These are phyloP conservation scores for Punctularia strigosozonata DNA, from an alignment of 768 basidiomycete species.

Conservation along the genomic window DNA sequence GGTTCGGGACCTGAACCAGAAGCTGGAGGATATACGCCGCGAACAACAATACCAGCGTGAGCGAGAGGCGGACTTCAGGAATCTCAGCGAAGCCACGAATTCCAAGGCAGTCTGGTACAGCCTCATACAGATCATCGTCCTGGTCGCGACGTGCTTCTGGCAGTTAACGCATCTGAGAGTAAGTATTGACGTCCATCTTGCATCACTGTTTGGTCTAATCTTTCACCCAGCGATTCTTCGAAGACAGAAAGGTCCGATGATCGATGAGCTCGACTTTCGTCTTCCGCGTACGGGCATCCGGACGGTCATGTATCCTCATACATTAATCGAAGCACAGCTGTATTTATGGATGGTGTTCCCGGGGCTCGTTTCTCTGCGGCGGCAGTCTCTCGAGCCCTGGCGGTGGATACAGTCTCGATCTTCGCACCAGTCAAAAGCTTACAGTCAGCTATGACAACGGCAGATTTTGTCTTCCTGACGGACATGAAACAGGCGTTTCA, in stretches of 20 bases:
- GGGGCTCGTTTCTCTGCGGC: no score
- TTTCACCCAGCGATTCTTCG: slow-evolving; percentile 60
- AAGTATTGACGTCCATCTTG: slow-evolving; percentile 17
- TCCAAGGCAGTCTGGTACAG: slow-evolving; percentile 93
- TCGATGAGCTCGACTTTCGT: slow-evolving; percentile 8
- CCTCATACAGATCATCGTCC: slow-evolving; percentile 71
- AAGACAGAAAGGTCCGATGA: slow-evolving; percentile 72
- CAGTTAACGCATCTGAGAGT: slow-evolving; percentile 89
- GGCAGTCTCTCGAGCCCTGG: no score
- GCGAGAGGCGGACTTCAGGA: slow-evolving; percentile 80
- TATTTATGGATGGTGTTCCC: no score
- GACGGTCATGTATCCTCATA: no score
- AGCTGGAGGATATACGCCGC: slow-evolving; percentile 82
- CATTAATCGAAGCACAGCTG: no score
- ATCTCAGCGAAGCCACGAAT: slow-evolving; percentile 86
- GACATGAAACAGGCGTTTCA: no score
- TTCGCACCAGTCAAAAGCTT: no score
- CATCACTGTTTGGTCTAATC: not conserved
- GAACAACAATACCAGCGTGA: slow-evolving; percentile 99
- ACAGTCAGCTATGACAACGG: no score
- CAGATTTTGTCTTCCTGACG: no score
- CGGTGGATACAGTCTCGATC: no score
- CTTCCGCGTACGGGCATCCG: slow-evolving; percentile 5
- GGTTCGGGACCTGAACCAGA: slow-evolving; percentile 87
- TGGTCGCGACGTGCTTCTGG: slow-evolving; percentile 84